Base-by-base conservation (phyloP, 2,329 filamentous ascomycete species). In the Colletotrichum melonis region DNA sequence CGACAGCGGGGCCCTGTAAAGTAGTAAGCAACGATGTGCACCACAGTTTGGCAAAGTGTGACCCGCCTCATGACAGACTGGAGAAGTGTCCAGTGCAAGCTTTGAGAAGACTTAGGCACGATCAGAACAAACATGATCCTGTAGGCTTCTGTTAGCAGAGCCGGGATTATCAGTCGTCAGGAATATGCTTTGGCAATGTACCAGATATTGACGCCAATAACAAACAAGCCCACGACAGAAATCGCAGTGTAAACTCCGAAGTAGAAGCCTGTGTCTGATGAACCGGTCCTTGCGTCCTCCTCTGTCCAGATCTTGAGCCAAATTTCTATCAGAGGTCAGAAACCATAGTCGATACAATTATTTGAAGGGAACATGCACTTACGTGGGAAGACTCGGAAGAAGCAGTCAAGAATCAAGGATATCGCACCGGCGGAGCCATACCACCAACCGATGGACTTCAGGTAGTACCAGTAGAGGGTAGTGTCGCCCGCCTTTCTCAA, bases 221-320 rank as follows among this genome's bases (percentile, higher is more conserved):
- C n/a, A 2, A 63, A 11, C 6, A 72, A 55, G 1, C 65, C 65
- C 2, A 68, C 12, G 6, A 58, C 0, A 79, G 68, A 5, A 11
- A 71, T 70, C 1, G 55, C 57, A 0, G 62, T 49, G 24, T 56
- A 73, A 0, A 81, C 54, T 2, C 79, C 79, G 24, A 80, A 75
- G 54, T 81, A 82, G 55, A 77, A 80, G n/a, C 67, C 72, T 24
- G 76, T 77, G 22, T 72, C 59, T 16, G 69, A 58, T 5, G 57
- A 54, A 0, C 59, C 69, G 0, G 76, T 74, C 67, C 77, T 77
- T 1, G 67, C 19, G 60, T 73, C 63, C 2, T 75, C 72, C 19
- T 76, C 74, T 8, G 72, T 71, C 75, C 74, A 76, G 35, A 64
- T 60, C 16, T 71, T 76, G 46, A 76, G 42, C 63, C 74, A 76